phyloP scores from a whole-genome alignment of 306 rosid genomes.

The Luffa acutangula region DNA sequence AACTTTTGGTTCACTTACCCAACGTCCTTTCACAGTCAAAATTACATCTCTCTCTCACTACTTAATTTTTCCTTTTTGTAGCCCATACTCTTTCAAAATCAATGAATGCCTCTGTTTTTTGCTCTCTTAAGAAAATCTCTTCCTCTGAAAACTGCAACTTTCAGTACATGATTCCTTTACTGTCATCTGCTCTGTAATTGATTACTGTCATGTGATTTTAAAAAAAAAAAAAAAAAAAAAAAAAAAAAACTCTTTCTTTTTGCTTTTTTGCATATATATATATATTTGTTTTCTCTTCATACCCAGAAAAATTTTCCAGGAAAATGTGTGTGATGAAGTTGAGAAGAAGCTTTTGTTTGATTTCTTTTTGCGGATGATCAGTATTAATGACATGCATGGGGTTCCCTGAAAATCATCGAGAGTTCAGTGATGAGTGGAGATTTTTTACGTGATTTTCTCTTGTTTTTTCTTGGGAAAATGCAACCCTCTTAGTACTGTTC shows the following conservation, averaged over 20 bases:
- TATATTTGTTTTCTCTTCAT: background rate
- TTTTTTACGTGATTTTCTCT: background rate
- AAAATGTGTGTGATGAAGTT: background rate
- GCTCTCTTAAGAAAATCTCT: background rate
- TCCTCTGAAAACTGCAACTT: background rate
- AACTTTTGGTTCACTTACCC: background rate
- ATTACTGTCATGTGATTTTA: too few species aligned
- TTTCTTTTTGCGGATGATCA: background rate
- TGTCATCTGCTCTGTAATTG: background rate
- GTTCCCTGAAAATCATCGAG: background rate
- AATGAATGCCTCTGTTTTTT: constrained; percentile 4
- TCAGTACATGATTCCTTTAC: background rate
- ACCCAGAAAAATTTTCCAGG: background rate
- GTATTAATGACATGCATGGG: background rate
- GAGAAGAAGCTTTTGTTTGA: background rate
- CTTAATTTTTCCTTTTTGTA: background rate
- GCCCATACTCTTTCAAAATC: background rate
- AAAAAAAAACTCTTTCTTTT: too few species aligned
- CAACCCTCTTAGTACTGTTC: background rate
- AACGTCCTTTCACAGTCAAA: background rate
- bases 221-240: too few species aligned
- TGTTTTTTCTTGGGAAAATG: background rate
- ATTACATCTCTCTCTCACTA: background rate
- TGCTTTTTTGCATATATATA: too few species aligned
- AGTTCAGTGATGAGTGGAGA: background rate